These are phyloP conservation scores for Helicocarpus griseus DNA, from an alignment of 2,329 filamentous ascomycete species.

Conservation along the genomic window DNA sequence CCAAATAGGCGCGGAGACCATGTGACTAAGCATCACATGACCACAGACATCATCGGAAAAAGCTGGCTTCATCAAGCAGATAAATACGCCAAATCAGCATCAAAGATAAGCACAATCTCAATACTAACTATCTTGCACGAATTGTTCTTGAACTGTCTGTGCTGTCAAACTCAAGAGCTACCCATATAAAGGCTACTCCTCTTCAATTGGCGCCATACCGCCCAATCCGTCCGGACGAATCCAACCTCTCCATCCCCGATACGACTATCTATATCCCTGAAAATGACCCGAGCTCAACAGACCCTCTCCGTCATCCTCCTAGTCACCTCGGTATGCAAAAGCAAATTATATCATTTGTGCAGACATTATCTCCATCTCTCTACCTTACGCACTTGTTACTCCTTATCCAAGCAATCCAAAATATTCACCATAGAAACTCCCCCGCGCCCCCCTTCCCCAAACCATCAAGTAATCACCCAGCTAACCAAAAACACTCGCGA, in stretches of 20 bases:
- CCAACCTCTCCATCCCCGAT: not conserved
- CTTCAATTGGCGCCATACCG: not conserved
- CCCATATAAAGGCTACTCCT: not conserved
- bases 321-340: constrained; percentile 65
- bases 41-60: not conserved
- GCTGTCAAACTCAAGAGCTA: too few relatives aligned
- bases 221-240: not conserved
- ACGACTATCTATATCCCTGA: not conserved
- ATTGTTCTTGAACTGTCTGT: too few relatives aligned
- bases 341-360: constrained; percentile 6
- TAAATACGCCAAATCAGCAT: not conserved
- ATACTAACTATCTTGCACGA: too few relatives aligned
- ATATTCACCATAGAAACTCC: not conserved
- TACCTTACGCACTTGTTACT: not conserved
- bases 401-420: not conserved
- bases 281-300: constrained; percentile 90
- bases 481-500: constrained; percentile 3
- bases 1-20: not conserved
- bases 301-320: constrained; percentile 81
- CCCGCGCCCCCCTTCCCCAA: not conserved
- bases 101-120: not conserved
- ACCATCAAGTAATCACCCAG: not conserved
- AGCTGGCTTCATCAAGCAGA: not conserved
- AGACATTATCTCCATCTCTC: not conserved
- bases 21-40: not conserved